A percentile compares a stretch with the other conserved stretches of the same genome.
Conservation (phyloP, 2,329 filamentous ascomycete genomes). For the Fusarium humuli region DNA sequence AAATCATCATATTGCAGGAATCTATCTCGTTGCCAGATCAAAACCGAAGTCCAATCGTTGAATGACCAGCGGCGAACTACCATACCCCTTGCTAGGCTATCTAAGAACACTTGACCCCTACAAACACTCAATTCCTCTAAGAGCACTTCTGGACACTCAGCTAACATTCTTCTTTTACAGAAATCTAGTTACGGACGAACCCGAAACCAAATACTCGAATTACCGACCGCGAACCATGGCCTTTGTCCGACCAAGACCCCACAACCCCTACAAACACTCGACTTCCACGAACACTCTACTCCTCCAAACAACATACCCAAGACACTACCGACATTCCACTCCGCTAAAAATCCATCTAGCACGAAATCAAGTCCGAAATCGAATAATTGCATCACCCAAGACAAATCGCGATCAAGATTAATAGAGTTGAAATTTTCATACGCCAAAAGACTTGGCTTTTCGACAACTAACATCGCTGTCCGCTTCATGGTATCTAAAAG, state of each 20-base stretch:
- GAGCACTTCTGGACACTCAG: neutral
- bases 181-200: neutral
- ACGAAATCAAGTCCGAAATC: neutral
- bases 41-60: neutral
- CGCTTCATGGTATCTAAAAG: constrained; percentile 40
- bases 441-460: constrained; percentile 33
- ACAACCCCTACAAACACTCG: neutral
- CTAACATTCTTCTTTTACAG: neutral
- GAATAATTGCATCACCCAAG: neutral
- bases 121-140: neutral
- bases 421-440: constrained; percentile 15
- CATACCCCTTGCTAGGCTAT: neutral
- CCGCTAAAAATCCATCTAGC: neutral
- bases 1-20: rapidly evolving
- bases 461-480: constrained; percentile 20
- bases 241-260: neutral
- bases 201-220: neutral
- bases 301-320: neutral
- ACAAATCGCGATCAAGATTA: neutral
- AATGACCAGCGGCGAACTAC: neutral
- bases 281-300: neutral
- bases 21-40: neutral
- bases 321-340: rapidly evolving
- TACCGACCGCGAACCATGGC: neutral
- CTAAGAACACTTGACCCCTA: neutral